Percentiles rank a stretch among this genome's conserved stretches.
phyloP scores from a whole-genome alignment of 768 basidiomycete species.

The Mrakia blollopis region DNA sequence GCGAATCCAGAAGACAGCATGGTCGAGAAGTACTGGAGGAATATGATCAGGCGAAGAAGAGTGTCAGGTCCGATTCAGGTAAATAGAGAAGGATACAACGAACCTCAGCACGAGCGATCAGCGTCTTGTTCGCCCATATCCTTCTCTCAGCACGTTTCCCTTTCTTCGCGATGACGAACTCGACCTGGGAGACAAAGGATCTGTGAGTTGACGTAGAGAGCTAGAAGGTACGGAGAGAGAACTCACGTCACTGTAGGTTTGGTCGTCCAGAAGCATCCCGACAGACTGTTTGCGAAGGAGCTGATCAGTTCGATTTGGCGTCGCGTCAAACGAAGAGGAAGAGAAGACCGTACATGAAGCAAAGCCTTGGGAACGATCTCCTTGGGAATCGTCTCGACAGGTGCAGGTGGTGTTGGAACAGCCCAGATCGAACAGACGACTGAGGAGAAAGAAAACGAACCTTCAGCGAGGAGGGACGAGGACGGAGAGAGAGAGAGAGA shows the following conservation, averaged over 20 bases:
- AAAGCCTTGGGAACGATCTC: constrained; percentile 2
- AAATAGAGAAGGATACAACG: background rate
- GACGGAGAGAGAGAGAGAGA: background rate
- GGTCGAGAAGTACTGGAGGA: constrained; percentile 24
- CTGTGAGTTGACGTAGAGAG: background rate
- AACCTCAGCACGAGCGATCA: constrained; percentile 18
- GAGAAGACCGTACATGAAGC: background rate
- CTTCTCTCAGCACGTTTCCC: background rate
- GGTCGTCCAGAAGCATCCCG: constrained; percentile 15
- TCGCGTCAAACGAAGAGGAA: background rate
- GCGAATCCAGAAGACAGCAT: constrained; percentile 30
- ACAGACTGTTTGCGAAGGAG: background rate
- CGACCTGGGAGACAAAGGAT: constrained; percentile 1
- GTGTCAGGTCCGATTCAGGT: background rate
- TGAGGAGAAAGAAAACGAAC: background rate
- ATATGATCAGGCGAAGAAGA: no score
- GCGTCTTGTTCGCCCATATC: constrained; percentile 27
- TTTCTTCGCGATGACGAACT: constrained; percentile 13
- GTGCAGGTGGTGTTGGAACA: background rate
- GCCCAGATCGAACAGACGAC: constrained; percentile 14
- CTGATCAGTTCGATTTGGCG: background rate
- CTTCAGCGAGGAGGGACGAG: background rate
- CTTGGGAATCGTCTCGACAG: background rate
- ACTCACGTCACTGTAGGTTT: constrained; percentile 19
- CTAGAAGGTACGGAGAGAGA: background rate